Base-by-base conservation (phyloP, 345 rosid species). In the Physaria fendleri region DNA sequence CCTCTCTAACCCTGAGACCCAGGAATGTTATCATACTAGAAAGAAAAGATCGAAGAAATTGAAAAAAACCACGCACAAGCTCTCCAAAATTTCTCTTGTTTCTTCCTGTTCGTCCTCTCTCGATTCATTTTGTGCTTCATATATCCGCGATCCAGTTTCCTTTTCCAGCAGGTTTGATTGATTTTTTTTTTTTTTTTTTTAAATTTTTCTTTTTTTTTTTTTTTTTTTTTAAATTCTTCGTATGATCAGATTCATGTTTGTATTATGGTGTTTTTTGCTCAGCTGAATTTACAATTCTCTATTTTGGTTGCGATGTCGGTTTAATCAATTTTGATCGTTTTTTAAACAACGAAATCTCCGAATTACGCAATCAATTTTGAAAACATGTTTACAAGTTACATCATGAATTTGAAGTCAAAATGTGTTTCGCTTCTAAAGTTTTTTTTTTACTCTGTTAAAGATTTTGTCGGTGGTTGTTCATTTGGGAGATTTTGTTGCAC, bases 71-170 rank as follows among this genome's bases (percentile, higher is more conserved):
- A 62, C 20, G 38, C 33, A 18, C 42, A 43, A 58, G 29, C 52
- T 59, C 45, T 13, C 33, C 21, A 25, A 9, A 25, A 25, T 52
- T 58, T 35, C 40, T 65, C 39, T 57, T 56, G 7, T 45, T 42
- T 13, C 30, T 23, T 30, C 5, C 7, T 6, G 20, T 38, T 52
- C 57, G 29, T 14, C 54, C 62, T 24, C 22, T 25, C 28, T 14
- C 46, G 15, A 24, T 35, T 42, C 18, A 8, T 32, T 44, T 22
- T 52, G 4, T 30, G 20, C 9, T 11, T 28, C 12, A 8, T 25
- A 35, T 66, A 71, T 71, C 62, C 53, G 15, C 35, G 13, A 40
- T 63, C 59, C 43, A 12, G 47, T 18, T 49, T 12, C 52, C 23
- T 29, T 54, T 29, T 5, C 45, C 6, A 48, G 28, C 53, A 53